Percentiles rank a stretch among this genome's conserved stretches.
phyloP scores from a whole-genome alignment of 768 basidiomycete species.

The Lepiota brunneoincarnata region DNA sequence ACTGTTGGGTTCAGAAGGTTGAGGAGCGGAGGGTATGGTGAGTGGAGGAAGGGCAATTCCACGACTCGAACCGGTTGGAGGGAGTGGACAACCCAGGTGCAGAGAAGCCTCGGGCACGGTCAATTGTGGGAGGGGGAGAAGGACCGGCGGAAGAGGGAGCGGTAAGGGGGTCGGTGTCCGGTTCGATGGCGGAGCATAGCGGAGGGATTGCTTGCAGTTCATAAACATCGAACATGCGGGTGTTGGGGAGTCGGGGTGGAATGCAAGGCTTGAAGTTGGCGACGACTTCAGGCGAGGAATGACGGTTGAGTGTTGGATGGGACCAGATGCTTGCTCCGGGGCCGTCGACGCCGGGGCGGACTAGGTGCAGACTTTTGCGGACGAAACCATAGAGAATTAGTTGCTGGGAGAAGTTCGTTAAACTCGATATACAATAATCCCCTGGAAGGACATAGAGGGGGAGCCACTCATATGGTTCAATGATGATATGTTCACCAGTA shows the following conservation, averaged over 20 bases:
- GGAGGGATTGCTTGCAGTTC: constrained; percentile 68
- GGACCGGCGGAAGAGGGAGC: constrained; percentile 49
- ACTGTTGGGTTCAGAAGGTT: constrained; percentile 49
- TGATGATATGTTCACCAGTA: constrained; percentile 92
- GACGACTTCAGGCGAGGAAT: constrained; percentile 86
- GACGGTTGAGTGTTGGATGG: constrained; percentile 87
- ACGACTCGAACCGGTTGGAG: constrained; percentile 54
- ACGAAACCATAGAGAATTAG: constrained; percentile 96
- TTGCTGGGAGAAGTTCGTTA: constrained; percentile 96
- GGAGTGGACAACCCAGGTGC: constrained; percentile 80
- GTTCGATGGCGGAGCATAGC: constrained; percentile 69
- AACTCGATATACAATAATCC: constrained; percentile 94
- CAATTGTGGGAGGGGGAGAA: constrained; percentile 34
- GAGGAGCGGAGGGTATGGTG: constrained; percentile 74
- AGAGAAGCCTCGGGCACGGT: constrained; percentile 77
- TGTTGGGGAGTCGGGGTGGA: constrained; percentile 87
- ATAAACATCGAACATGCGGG: constrained; percentile 73
- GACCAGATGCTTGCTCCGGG: constrained; percentile 97
- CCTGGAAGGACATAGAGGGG: constrained; percentile 91
- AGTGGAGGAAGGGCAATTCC: constrained; percentile 74
- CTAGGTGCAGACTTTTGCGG: constrained; percentile 95
- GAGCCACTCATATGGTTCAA: constrained; percentile 90
- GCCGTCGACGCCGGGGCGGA: constrained; percentile 92
- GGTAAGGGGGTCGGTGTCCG: constrained; percentile 66
- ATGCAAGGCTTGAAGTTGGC: constrained; percentile 95